Evolutionary conservation across 108 stramenopile species (phyloP).

Genomic region (Epipyxis sp.): DNA sequence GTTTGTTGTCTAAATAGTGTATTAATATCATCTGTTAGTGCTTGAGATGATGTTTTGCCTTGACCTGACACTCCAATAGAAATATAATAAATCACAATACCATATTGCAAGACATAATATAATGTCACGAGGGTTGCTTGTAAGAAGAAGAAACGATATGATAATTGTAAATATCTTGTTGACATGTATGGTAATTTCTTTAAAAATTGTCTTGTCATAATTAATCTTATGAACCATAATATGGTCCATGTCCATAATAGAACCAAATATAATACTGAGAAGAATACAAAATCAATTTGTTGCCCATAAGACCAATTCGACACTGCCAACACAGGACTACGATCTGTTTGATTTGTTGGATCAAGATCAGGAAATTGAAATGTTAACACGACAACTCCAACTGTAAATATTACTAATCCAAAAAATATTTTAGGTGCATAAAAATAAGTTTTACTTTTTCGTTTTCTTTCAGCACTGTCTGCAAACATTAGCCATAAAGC

Average conservation of each 20-base stretch:
- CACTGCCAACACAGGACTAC: slow-evolving; percentile 40
- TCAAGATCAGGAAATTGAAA: slow-evolving; percentile 21
- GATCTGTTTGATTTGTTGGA: slow-evolving; percentile 5
- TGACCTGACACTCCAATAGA: not conserved
- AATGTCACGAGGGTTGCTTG: slow-evolving; percentile 39
- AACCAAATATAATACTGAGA: not conserved
- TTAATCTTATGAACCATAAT: slow-evolving; percentile 31
- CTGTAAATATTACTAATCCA: slow-evolving; percentile 5
- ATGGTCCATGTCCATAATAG: slow-evolving; percentile 1
- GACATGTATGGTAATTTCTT: slow-evolving; percentile 40
- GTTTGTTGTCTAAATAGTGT: slow-evolving; percentile 23
- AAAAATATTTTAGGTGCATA: slow-evolving; percentile 25
- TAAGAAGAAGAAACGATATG: slow-evolving; percentile 52
- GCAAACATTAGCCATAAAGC: slow-evolving; percentile 13
- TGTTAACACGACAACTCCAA: not conserved
- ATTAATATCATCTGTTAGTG: slow-evolving; percentile 22
- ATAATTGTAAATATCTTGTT: slow-evolving; percentile 49
- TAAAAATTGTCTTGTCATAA: slow-evolving; percentile 33
- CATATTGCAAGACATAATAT: slow-evolving; percentile 22
- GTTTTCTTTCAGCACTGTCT: not conserved
- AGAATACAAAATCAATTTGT: slow-evolving; percentile 24
- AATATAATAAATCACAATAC: slow-evolving; percentile 9
- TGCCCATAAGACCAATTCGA: slow-evolving; percentile 39
- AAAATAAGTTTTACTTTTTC: not conserved
- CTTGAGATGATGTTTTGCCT: not conserved